Percentiles rank a stretch among this genome's conserved stretches.
These are phyloP conservation scores for Tricholoma flavovirens DNA, from an alignment of 768 basidiomycete species.

Conservation along the genomic window DNA sequence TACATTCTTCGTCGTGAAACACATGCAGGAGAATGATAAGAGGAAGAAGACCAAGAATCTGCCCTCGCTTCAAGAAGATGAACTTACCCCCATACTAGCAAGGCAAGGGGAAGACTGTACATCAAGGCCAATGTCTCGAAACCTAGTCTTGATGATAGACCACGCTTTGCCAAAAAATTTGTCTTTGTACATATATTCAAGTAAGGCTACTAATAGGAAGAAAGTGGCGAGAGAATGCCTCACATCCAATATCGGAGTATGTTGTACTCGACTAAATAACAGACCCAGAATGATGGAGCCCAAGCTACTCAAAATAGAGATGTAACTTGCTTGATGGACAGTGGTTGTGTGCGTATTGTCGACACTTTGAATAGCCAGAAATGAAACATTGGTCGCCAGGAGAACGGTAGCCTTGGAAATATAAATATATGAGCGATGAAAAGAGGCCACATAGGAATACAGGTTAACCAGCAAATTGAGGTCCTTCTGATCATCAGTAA, in stretches of 20 bases:
- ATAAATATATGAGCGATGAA: neutral
- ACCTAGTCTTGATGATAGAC: neutral
- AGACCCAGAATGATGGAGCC: neutral
- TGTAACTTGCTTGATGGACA: slow-evolving; percentile 1
- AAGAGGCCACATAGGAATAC: neutral
- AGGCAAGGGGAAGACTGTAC: slow-evolving; percentile 1
- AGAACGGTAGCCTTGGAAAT: neutral
- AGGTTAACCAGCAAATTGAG: neutral
- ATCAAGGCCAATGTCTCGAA: slow-evolving; percentile 2
- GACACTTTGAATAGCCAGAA: slow-evolving; percentile 1
- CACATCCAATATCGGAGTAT: neutral
- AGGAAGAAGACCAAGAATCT: neutral
- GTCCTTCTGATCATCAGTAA: slow-evolving; percentile 1
- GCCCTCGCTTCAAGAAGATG: neutral
- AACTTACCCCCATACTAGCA: slow-evolving; percentile 3
- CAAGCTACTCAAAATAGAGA: neutral
- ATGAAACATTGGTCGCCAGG: neutral
- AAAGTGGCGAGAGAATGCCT: neutral
- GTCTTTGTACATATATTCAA: neutral
- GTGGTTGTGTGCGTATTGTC: neutral
- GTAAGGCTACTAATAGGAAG: too few species aligned
- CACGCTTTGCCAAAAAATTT: neutral
- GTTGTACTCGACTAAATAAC: neutral
- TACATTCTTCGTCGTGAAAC: neutral
- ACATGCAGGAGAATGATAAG: slow-evolving; percentile 2